Evolutionary conservation across 768 basidiomycete genomes (phyloP).

Genomic region (Trametes elegans): DNA sequence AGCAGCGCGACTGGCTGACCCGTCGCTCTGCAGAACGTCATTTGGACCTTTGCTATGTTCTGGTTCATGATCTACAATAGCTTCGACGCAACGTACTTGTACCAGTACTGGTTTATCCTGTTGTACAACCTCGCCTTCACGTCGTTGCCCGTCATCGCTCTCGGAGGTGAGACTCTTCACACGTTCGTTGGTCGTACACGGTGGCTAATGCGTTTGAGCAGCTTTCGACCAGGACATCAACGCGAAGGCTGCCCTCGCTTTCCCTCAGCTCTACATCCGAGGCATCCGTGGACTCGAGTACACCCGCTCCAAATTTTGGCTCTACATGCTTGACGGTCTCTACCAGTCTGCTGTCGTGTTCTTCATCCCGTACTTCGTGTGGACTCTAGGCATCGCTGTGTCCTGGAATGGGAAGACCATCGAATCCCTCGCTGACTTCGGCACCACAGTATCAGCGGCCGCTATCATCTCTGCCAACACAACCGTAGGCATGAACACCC

Average conservation of each 20-base stretch:
- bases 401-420: conserved; percentile 82
- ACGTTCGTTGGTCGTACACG: background rate
- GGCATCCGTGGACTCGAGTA: conserved; percentile 94
- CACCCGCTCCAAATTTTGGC: conserved; percentile 88
- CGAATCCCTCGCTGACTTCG: conserved; percentile 82
- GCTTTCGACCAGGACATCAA: conserved; percentile 97
- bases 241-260: conserved; percentile 83
- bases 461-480: conserved; percentile 88
- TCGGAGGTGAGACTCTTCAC: conserved; percentile 65
- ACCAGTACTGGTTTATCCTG: conserved; percentile 91
- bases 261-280: conserved; percentile 93
- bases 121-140: conserved; percentile 93
- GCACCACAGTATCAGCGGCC: conserved; percentile 85
- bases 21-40: conserved; percentile 63
- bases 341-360: conserved; percentile 89
- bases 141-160: conserved; percentile 84
- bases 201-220: conserved; percentile 26
- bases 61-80: conserved; percentile 94
- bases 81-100: conserved; percentile 93
- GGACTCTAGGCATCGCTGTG: conserved; percentile 59
- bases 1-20: too few relatives aligned
- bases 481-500: conserved; percentile 86
- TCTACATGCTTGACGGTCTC: conserved; percentile 91
- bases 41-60: conserved; percentile 92
- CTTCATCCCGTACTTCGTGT: conserved; percentile 79